A percentile compares a stretch with the other conserved stretches of the same genome.
These are phyloP conservation scores for Hypoxylon rickii DNA, from an alignment of 495 filamentous ascomycete species.

Conservation along the genomic window DNA sequence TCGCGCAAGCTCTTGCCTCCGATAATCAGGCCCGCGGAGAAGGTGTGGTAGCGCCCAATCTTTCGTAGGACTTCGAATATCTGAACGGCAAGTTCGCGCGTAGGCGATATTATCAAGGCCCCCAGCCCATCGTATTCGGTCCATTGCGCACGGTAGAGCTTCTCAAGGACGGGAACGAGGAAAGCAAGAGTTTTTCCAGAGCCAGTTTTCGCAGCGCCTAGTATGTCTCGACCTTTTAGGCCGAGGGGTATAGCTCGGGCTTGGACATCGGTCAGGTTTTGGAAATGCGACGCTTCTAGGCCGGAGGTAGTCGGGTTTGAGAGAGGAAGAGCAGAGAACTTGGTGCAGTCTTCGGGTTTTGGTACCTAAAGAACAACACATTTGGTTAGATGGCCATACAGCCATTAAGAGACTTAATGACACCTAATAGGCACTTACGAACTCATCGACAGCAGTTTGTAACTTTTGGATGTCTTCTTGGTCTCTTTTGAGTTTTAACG, in stretches of 20 bases:
- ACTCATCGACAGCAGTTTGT: slow-evolving; percentile 47
- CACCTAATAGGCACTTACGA: slow-evolving; percentile 42
- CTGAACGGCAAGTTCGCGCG: slow-evolving; percentile 92
- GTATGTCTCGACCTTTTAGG: slow-evolving; percentile 84
- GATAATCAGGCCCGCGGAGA: slow-evolving; percentile 92
- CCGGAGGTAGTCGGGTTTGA: slow-evolving; percentile 82
- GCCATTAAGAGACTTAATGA: neutral
- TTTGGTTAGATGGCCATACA: neutral
- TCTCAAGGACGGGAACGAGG: slow-evolving; percentile 88
- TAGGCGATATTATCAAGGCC: slow-evolving; percentile 91
- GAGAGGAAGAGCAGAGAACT: slow-evolving; percentile 82
- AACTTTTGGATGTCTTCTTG: slow-evolving; percentile 63
- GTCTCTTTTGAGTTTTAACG: slow-evolving; percentile 51
- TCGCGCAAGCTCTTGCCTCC: slow-evolving; percentile 91
- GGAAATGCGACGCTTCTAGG: slow-evolving; percentile 85
- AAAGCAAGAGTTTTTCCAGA: slow-evolving; percentile 97
- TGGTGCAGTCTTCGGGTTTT: slow-evolving; percentile 52
- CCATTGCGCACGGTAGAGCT: slow-evolving; percentile 90
- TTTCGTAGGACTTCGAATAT: slow-evolving; percentile 96
- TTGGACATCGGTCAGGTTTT: slow-evolving; percentile 90
- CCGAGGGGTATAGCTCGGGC: slow-evolving; percentile 81
- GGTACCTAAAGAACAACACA: slow-evolving; percentile 42
- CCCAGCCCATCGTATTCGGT: slow-evolving; percentile 89
- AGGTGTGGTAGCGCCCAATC: slow-evolving; percentile 84
- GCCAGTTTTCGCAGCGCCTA: slow-evolving; percentile 95